These are phyloP conservation scores for Cubamyces sp. DNA, from an alignment of 768 basidiomycete species.

Conservation along the genomic window DNA sequence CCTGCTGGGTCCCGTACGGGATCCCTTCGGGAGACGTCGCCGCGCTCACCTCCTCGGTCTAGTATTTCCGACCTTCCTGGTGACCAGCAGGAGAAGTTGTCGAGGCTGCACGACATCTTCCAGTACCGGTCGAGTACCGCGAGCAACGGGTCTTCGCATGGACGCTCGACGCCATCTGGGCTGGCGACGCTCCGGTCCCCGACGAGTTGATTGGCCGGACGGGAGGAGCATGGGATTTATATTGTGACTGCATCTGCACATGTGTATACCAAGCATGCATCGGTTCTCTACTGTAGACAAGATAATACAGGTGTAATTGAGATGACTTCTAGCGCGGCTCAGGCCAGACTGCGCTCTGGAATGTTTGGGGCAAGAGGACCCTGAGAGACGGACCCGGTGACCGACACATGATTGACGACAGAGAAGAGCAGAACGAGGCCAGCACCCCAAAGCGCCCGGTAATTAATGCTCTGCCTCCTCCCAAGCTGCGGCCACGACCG, in stretches of 20 bases:
- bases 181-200: constrained; percentile 19
- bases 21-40: constrained; percentile 29
- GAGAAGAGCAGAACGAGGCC: not conserved
- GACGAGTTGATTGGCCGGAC: constrained; percentile 7
- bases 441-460: not conserved
- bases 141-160: constrained; percentile 47
- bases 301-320: constrained; percentile 24
- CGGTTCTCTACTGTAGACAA: constrained; percentile 20
- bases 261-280: constrained; percentile 29
- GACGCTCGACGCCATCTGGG: constrained; percentile 25
- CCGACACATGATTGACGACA: constrained; percentile 23
- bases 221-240: constrained; percentile 10
- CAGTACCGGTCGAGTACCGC: constrained; percentile 76
- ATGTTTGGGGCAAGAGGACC: constrained; percentile 7
- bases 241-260: constrained; percentile 21
- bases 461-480: not conserved
- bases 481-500: constrained; percentile 13
- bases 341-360: constrained; percentile 4
- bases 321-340: not conserved
- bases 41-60: constrained; percentile 37
- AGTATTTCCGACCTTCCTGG: constrained; percentile 35
- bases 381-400: constrained; percentile 7
- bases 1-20: constrained; percentile 11
- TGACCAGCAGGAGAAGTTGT: constrained; percentile 63
- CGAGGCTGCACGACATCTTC: constrained; percentile 79